Conservation (phyloP, 352 stramenopile species). For the Sclerospora graminicola region DNA sequence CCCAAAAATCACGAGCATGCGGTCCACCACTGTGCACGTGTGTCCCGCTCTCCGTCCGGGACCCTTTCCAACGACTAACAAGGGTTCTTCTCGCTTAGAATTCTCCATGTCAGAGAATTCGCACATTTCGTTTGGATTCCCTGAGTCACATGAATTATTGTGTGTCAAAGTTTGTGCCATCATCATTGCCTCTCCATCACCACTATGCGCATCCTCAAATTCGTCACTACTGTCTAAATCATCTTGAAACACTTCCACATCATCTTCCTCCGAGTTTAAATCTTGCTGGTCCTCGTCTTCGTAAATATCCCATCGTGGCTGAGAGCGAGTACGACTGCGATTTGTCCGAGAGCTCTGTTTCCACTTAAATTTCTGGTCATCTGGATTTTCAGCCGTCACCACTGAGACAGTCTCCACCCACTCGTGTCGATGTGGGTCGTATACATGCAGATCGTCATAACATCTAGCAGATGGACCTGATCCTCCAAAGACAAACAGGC, state of each 20-base stretch:
- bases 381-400: conserved; percentile 3
- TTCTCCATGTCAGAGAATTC: conserved; percentile 20
- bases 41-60: conserved; percentile 88
- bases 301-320: conserved; percentile 25
- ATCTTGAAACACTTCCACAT: conserved; percentile 13
- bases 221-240: conserved; percentile 21
- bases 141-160: conserved; percentile 21
- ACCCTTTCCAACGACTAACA: conserved; percentile 80
- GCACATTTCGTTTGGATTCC: conserved; percentile 60
- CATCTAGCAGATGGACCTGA: conserved; percentile 89
- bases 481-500: conserved; percentile 93
- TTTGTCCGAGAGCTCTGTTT: conserved; percentile 10
- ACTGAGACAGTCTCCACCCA: conserved; percentile 52
- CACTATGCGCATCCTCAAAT: conserved; percentile 23
- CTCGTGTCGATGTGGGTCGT: conserved; percentile 50
- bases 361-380: conserved; percentile 14
- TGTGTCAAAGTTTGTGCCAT: conserved; percentile 11
- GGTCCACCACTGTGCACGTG: conserved; percentile 89
- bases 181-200: conserved; percentile 25
- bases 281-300: conserved; percentile 37
- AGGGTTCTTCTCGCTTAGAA: conserved; percentile 31
- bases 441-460: conserved; percentile 94
- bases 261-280: conserved; percentile 12
- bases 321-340: conserved; percentile 9
- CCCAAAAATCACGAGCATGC: conserved; percentile 92